These are phyloP conservation scores for Aeminium ludgeri DNA, from an alignment of 495 filamentous ascomycete genomes.

Conservation along the genomic window DNA sequence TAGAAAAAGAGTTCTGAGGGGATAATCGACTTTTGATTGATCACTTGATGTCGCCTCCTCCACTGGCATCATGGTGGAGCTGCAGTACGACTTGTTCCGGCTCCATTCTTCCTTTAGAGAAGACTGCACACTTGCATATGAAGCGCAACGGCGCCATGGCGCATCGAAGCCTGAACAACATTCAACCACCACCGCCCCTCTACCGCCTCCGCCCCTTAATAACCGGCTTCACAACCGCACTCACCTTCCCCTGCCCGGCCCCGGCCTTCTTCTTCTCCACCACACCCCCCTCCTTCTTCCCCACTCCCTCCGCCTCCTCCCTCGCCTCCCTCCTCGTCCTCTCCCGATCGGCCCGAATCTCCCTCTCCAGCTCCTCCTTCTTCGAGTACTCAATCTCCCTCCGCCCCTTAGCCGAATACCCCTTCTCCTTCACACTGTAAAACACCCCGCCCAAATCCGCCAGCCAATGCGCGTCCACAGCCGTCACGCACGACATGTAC, in stretches of 20 bases:
- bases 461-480: constrained; percentile 95
- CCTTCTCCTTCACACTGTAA: constrained; percentile 95
- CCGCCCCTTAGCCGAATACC: constrained; percentile 78
- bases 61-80: too few species aligned
- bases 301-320: constrained; percentile 26
- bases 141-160: too few species aligned
- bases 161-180: too few species aligned
- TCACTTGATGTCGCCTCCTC: too few species aligned
- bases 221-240: constrained; percentile 10
- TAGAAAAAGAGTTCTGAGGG: too few species aligned
- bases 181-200: too few species aligned
- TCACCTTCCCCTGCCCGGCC: background rate
- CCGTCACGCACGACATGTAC: constrained; percentile 96
- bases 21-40: too few species aligned
- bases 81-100: too few species aligned
- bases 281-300: constrained; percentile 1
- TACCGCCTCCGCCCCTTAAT: constrained; percentile 8
- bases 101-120: too few species aligned
- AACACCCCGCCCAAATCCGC: constrained; percentile 97
- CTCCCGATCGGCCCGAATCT: constrained; percentile 79
- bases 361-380: constrained; percentile 86
- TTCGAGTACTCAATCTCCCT: constrained; percentile 86
- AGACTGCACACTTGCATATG: too few species aligned
- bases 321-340: constrained; percentile 41
- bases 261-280: background rate